A percentile compares a stretch with the other conserved stretches of the same genome.
phyloP scores from a whole-genome alignment of 495 filamentous ascomycete species.

The Choiromyces venosus region DNA sequence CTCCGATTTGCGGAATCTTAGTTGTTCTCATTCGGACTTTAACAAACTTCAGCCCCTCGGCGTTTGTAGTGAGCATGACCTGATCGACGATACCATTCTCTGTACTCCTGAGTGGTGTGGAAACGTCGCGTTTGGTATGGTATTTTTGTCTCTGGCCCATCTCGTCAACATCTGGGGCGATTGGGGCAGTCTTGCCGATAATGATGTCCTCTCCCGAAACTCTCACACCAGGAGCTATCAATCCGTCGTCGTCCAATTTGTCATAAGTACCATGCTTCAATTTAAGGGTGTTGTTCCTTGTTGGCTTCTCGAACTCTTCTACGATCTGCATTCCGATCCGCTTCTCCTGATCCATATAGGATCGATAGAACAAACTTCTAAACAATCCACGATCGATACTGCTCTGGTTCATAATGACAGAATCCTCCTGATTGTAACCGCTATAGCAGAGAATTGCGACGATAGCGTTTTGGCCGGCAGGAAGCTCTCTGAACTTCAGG shows the following conservation, averaged over 20 bases:
- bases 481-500: slow-evolving; percentile 92
- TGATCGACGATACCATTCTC: slow-evolving; percentile 95
- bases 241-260: slow-evolving; percentile 92
- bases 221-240: slow-evolving; percentile 85
- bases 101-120: slow-evolving; percentile 86
- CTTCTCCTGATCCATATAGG: slow-evolving; percentile 94
- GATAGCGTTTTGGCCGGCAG: slow-evolving; percentile 96
- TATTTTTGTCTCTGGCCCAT: slow-evolving; percentile 82
- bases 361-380: slow-evolving; percentile 95
- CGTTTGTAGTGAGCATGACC: slow-evolving; percentile 87
- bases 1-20: slow-evolving; percentile 96
- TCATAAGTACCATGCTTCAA: slow-evolving; percentile 96
- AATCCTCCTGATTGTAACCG: slow-evolving; percentile 99
- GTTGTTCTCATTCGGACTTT: slow-evolving; percentile 97
- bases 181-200: slow-evolving; percentile 95
- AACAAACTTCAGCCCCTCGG: slow-evolving; percentile 82
- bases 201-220: slow-evolving; percentile 98
- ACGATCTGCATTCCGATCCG: slow-evolving; percentile 80
- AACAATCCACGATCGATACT: slow-evolving; percentile 95
- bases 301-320: slow-evolving; percentile 91
- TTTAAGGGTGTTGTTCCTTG: slow-evolving; percentile 74
- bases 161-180: slow-evolving; percentile 86
- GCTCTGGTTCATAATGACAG: slow-evolving; percentile 99
- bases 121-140: slow-evolving; percentile 90
- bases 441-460: slow-evolving; percentile 96